Conservation (phyloP, 2,329 filamentous ascomycete species). For the Hysterium pulicare region DNA sequence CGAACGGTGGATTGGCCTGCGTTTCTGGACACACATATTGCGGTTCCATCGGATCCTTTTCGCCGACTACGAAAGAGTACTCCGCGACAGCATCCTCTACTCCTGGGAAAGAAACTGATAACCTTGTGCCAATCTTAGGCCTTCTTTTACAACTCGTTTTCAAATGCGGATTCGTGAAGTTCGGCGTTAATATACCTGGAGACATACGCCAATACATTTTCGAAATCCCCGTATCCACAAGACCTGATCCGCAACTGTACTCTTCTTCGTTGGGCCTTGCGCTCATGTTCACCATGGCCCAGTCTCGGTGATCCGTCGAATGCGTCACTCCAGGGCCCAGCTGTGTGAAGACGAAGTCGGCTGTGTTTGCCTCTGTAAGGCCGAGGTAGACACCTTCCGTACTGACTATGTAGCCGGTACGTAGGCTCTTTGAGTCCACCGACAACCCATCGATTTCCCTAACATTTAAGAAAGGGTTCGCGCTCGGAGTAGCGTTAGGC, state of each 20-base stretch:
- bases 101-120: conserved; percentile 20
- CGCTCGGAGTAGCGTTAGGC: conserved; percentile 24
- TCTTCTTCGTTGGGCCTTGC: conserved; percentile 23
- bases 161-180: conserved; percentile 28
- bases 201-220: conserved; percentile 35
- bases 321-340: conserved; percentile 28
- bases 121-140: conserved; percentile 27
- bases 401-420: conserved; percentile 28
- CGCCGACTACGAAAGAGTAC: conserved; percentile 28
- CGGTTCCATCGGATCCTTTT: conserved; percentile 20
- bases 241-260: conserved; percentile 21
- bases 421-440: conserved; percentile 9
- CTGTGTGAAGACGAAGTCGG: conserved; percentile 19
- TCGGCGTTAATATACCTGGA: conserved; percentile 23
- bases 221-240: conserved; percentile 32
- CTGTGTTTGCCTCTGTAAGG: conserved; percentile 19
- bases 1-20: conserved; percentile 19
- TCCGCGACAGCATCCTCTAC: conserved; percentile 11
- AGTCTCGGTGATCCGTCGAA: conserved; percentile 26
- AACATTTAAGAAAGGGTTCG: conserved; percentile 37
- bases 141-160: conserved; percentile 23
- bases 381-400: conserved; percentile 28
- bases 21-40: conserved; percentile 25
- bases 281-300: conserved; percentile 32
- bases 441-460: conserved; percentile 20